Percentiles rank a stretch among this genome's conserved stretches.
phyloP scores from a whole-genome alignment of 805 yeast genomes.

The Kuraishia capsulata region DNA sequence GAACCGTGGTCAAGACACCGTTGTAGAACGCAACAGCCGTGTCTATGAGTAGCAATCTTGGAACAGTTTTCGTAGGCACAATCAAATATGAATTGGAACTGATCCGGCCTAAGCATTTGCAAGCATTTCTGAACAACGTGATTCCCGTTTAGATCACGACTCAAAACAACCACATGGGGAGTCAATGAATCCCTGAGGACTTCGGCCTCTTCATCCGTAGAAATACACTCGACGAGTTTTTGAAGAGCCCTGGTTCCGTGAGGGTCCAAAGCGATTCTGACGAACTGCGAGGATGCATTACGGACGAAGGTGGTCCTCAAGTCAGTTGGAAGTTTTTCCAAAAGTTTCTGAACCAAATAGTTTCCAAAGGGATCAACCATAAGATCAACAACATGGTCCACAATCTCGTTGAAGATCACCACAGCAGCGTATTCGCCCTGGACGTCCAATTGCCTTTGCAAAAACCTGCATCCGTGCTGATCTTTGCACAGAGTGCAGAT shows the following conservation, averaged over 20 bases:
- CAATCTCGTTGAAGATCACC: slow-evolving; percentile 73
- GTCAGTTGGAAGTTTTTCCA: slow-evolving; percentile 63
- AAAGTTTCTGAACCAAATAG: slow-evolving; percentile 81
- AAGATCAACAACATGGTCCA: slow-evolving; percentile 68
- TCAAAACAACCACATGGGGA: slow-evolving; percentile 67
- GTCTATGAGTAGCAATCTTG: slow-evolving; percentile 88
- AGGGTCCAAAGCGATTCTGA: slow-evolving; percentile 79
- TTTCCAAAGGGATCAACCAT: slow-evolving; percentile 98
- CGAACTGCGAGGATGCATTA: slow-evolving; percentile 65
- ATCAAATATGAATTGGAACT: slow-evolving; percentile 83
- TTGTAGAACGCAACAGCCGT: slow-evolving; percentile 95
- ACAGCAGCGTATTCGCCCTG: slow-evolving; percentile 56
- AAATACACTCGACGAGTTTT: slow-evolving; percentile 77
- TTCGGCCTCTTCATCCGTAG: slow-evolving; percentile 61
- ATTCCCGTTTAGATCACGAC: slow-evolving; percentile 90
- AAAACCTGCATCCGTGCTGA: slow-evolving; percentile 92
- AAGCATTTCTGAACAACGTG: slow-evolving; percentile 93
- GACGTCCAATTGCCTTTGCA: slow-evolving; percentile 77
- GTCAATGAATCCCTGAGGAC: slow-evolving; percentile 37
- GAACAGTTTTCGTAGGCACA: slow-evolving; percentile 68
- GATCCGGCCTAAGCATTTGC: slow-evolving; percentile 56
- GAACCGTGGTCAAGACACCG: slow-evolving; percentile 90
- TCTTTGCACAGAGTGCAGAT: slow-evolving; percentile 82
- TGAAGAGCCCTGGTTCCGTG: slow-evolving; percentile 97
- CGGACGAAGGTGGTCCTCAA: slow-evolving; percentile 65